phyloP scores from a whole-genome alignment of 805 yeast genomes.

The Starmera pachycereana region DNA sequence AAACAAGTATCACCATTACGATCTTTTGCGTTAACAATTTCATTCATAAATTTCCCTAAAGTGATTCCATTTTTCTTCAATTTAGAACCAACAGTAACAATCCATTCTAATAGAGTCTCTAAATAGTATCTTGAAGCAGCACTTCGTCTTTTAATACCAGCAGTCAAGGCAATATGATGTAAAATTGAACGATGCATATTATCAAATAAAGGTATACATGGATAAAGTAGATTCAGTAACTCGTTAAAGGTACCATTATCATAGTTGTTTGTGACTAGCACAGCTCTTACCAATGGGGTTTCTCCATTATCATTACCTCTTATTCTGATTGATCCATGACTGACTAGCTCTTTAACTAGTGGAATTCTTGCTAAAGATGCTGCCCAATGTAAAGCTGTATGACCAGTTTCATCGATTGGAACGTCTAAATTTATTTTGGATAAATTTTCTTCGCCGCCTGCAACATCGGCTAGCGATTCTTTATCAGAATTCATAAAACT shows the following conservation, averaged over 20 bases:
- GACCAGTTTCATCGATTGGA: constrained; percentile 88
- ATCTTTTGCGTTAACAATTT: constrained; percentile 82
- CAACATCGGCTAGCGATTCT: constrained; percentile 20
- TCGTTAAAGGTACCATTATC: constrained; percentile 68
- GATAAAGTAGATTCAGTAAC: constrained; percentile 63
- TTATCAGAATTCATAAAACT: constrained; percentile 37
- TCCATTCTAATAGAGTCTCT: constrained; percentile 68
- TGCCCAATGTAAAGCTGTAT: constrained; percentile 93
- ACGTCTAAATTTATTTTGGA: constrained; percentile 55
- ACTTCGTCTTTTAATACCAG: constrained; percentile 66
- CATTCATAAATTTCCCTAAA: constrained; percentile 49
- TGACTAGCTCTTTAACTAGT: constrained; percentile 59
- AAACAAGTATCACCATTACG: constrained; percentile 91
- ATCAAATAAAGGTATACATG: constrained; percentile 58
- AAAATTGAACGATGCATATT: constrained; percentile 67
- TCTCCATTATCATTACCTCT: constrained; percentile 82
- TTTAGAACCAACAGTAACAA: constrained; percentile 43
- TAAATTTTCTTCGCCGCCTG: constrained; percentile 16
- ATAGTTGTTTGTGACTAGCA: constrained; percentile 73
- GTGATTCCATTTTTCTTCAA: constrained; percentile 36
- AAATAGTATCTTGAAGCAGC: constrained; percentile 67
- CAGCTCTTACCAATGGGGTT: constrained; percentile 76
- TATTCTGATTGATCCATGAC: constrained; percentile 55
- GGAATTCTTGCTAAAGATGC: constrained; percentile 76
- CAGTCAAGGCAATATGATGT: constrained; percentile 78